Evolutionary conservation across 1,284 basidiomycete species (phyloP), one percentile per base, ranked within the genome.

Genomic region (Testicularia cyperi): DNA sequence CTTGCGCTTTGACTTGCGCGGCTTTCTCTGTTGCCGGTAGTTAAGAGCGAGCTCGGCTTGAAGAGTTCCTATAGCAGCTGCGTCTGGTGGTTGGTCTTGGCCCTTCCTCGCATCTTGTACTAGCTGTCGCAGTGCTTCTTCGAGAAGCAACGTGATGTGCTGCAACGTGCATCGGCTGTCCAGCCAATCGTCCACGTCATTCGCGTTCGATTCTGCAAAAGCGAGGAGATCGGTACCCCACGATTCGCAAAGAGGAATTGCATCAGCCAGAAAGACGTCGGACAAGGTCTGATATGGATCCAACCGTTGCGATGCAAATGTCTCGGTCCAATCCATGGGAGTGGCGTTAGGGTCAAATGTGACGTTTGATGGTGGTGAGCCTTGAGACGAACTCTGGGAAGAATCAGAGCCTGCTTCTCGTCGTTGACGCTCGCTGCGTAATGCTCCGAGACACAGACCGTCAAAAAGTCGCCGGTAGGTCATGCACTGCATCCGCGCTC

Each of bases 401-500:
- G 18, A 19, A 16, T 9, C 18, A 8, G 38, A 34, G 12, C 37
- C 18, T 6, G 7, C 7, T 22, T 7, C 33, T 20, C 7, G 39
- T 33, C 30, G 30, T 23, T 33, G 6, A 42, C n/a, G 14, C n/a
- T 25, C 5, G 29, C 31, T 14, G 29, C n/a, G n/a, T n/a, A 51
- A 46, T 1, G 54, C 49, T 24, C 53, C 56, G 21, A 61, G 42
- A 19, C 48, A 48, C 6, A 69, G 31, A 0, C 56, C 56, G 26
- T 68, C 65, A 8, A 64, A 51, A 4, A 75, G 57, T 2, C 72
- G 45, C 28, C 55, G 54, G 52, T 75, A 75, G 14, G 70, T 60
- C 73, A 72, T 72, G 38, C 64, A 65, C 51, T 75, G 73, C 39
- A 68, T 54, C 3, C 60, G 43, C 2, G 67, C 65, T 24, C 53